These are phyloP conservation scores for Monosporascus sp. DNA, from an alignment of 2,329 filamentous ascomycete species.

Conservation along the genomic window DNA sequence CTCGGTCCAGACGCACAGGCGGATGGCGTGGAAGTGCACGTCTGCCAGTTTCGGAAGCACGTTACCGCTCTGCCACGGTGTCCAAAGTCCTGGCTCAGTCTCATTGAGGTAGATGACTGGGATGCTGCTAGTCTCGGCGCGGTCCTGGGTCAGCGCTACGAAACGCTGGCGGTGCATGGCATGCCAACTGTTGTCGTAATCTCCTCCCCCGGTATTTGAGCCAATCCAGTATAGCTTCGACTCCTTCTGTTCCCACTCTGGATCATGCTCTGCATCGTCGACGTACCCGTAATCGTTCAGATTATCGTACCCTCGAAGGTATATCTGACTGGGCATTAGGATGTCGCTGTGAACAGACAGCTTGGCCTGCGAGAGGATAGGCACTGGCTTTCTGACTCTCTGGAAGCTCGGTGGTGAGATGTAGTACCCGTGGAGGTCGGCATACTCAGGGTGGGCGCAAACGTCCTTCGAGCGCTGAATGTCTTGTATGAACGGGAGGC, in stretches of 20 bases:
- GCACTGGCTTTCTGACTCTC: constrained; percentile 34
- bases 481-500: constrained; percentile 32
- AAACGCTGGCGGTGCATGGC: constrained; percentile 44
- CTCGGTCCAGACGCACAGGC: constrained; percentile 34
- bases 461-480: constrained; percentile 27
- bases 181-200: constrained; percentile 29
- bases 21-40: constrained; percentile 38
- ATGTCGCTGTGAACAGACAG: constrained; percentile 46
- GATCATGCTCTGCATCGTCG: constrained; percentile 36
- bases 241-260: constrained; percentile 42
- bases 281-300: constrained; percentile 27
- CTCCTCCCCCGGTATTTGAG: constrained; percentile 45
- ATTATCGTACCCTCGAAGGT: constrained; percentile 21
- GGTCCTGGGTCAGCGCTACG: constrained; percentile 30
- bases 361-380: constrained; percentile 40
- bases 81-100: neutral
- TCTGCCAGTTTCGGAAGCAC: constrained; percentile 33
- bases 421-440: constrained; percentile 38
- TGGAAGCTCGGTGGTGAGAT: constrained; percentile 37
- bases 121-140: constrained; percentile 3
- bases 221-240: constrained; percentile 53
- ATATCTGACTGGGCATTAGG: constrained; percentile 45
- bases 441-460: constrained; percentile 40
- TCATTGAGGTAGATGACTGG: neutral
- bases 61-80: constrained; percentile 12